Conservation (phyloP, 257 asterid genomes). For the Plantago major region DNA sequence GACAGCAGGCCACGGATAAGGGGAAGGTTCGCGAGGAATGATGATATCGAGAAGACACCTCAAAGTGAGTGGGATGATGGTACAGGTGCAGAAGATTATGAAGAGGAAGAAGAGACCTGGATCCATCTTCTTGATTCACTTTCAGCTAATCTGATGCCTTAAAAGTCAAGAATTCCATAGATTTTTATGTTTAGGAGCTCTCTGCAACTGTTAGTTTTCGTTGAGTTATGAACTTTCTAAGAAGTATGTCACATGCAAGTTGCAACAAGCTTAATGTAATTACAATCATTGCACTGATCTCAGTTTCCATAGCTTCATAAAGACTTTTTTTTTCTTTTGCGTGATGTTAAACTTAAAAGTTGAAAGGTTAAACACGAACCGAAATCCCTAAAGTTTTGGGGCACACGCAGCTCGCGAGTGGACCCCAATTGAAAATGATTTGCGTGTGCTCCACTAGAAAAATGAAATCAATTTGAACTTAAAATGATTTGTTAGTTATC, state of each 20-base stretch:
- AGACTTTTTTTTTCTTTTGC: too few relatives aligned
- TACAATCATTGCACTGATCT: too few relatives aligned
- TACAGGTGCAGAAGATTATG: constrained; percentile 33
- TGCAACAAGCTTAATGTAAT: neutral
- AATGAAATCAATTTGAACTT: too few relatives aligned
- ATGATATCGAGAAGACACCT: constrained; percentile 46
- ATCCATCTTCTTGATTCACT: constrained; percentile 59
- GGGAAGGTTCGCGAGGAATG: constrained; percentile 80
- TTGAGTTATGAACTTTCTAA: constrained; percentile 11
- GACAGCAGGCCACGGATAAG: constrained; percentile 84
- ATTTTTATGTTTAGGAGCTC: constrained; percentile 40
- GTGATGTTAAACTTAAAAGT: too few relatives aligned
- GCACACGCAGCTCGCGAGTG: too few relatives aligned
- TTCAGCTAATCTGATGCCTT: constrained; percentile 51
- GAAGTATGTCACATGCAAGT: neutral
- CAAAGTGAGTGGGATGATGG: constrained; percentile 51
- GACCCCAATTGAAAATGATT: too few relatives aligned
- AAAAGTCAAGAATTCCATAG: constrained; percentile 28
- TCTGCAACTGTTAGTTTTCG: neutral
- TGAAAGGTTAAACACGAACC: too few relatives aligned
- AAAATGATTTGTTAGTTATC: too few relatives aligned
- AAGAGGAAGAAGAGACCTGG: constrained; percentile 63
- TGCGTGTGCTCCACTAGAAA: too few relatives aligned
- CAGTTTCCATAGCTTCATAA: too few relatives aligned
- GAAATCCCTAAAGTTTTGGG: too few relatives aligned